Base-by-base conservation (phyloP, 164 flowering plant species). In the Piper betle region DNA sequence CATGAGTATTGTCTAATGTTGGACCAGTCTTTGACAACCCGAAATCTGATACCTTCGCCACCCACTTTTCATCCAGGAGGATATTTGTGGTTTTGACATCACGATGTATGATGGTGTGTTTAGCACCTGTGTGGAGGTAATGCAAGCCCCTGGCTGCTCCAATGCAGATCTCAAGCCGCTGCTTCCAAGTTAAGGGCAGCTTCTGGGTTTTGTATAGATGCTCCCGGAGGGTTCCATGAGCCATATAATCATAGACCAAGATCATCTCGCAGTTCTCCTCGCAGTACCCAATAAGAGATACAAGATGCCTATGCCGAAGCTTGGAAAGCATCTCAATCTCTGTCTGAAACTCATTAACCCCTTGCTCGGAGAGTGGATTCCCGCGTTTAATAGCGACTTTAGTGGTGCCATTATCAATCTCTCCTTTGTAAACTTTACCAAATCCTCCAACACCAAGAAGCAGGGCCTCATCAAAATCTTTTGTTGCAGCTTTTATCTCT, bases 291-390 rank as follows among this genome's bases (percentile, higher is more conserved):
- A 81, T 77, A 53, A 81, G 65, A 2, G 84, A 77, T 39, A 78
- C 84, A 12, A 81, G 70, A 54, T 81, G 78, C n/a, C 62, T 62
- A 60, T 78, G 84, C 6, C 84, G 74, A 5, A 78, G 76, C 66
- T 77, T 72, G 1, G 84, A 80, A 16, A 80, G 78, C 82, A 79
- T 76, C 72, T 78, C 84, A 37, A 80, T 78, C 68, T 80, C 84
- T 0, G 78, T 80, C 15, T 64, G 78, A 59, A 80, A 80, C 65
- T 80, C 84, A 18, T 74, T 77, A 19, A 64, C 69, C 9, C 84
- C 84, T 54, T 80, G 84, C 52, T 66, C 68, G 11, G 82, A 76
- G 2, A 66, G 57, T 4, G 82, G 78, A 55, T 77, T 77, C 18
- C 69, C 71, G 20, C 80, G 72, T 66, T 80, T 80, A 57, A 80